Base-by-base conservation (phyloP, 305 asterid genomes). In the Stenogyne calaminthoides region DNA sequence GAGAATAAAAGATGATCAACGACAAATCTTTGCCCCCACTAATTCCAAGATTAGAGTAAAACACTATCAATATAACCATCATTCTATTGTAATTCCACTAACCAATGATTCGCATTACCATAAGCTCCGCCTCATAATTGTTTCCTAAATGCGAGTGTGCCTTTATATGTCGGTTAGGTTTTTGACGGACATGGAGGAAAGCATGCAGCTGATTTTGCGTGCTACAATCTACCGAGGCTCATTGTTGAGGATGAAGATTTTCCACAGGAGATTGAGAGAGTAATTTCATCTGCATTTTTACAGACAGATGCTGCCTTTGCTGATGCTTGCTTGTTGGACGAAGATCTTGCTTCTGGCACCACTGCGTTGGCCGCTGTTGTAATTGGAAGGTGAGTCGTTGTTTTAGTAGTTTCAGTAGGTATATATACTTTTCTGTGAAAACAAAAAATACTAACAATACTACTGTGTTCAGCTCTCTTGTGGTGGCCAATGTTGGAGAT, bases 181-280 rank as follows among this genome's bases (percentile, higher is more conserved):
- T 95, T 95, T 55, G 99, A 95, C 76, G 99, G 99, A 29, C 99
- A 95, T 82, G 99, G 99, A 81, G 99, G 99, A 70, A 92, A 86
- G 84, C 97, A 92, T 63, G 99, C 99, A 1, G 98, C 99, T 64
- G 97, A 92, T 39, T 95, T 95, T 82, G 97, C 86, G 27, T 80
- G 97, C 81, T 64, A 81, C 77, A 95, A 91, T 82, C 79, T 95
- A 77, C 98, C 98, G 49, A 89, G 88, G 84, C 85, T 87, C 82
- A 88, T 95, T 68, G 84, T 78, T 6, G 88, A 86, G 84, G 91
- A 91, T 75, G 88, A 82, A 64, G 84, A 85, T 69, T 95, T 95
- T 73, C 97, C 96, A 3, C 75, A 29, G 75, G 88, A 89, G 70
- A 85, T 90, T 55, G 96, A 92, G 77, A 85, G 88, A 67, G 96